Percentiles rank a stretch among this genome's conserved stretches.
Evolutionary conservation across 352 stramenopile genomes (phyloP).

Genomic region (Globisporangium parvum): DNA sequence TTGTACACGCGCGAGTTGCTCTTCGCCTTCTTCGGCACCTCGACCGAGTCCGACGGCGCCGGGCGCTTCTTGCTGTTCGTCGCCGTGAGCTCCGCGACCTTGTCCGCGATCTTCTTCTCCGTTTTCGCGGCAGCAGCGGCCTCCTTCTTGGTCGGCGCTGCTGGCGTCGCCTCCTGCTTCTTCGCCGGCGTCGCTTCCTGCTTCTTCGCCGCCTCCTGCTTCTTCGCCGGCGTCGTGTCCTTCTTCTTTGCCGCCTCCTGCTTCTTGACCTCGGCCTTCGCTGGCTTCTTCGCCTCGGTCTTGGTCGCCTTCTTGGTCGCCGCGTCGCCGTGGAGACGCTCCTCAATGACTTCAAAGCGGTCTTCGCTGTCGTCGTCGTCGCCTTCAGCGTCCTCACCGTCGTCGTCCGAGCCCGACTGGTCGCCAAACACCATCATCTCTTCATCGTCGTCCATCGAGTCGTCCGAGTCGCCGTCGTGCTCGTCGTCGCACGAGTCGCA

Average conservation of each 20-base stretch:
- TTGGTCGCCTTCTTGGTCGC: conserved; percentile 26
- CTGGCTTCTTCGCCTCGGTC: conserved; percentile 14
- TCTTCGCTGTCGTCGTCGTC: conserved; percentile 32
- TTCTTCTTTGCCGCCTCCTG: conserved; percentile 20
- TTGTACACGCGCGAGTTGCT: conserved; percentile 50
- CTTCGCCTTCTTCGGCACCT: conserved; percentile 80
- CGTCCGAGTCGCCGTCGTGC: conserved; percentile 23
- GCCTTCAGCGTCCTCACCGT: conserved; percentile 39
- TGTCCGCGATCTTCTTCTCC: conserved; percentile 44
- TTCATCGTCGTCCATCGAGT: conserved; percentile 37
- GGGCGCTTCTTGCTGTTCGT: conserved; percentile 62
- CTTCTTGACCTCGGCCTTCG: conserved; percentile 26
- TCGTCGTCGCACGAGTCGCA: conserved; percentile 22
- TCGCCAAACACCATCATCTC: conserved; percentile 67
- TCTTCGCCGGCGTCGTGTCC: conserved; percentile 22
- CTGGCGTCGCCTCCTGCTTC: conserved; percentile 30
- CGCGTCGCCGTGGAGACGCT: conserved; percentile 49
- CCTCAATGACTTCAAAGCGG: conserved; percentile 75
- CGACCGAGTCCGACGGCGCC: conserved; percentile 43
- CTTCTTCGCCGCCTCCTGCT: conserved; percentile 13
- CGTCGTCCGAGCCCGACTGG: conserved; percentile 32
- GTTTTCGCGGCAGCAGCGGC: conserved; percentile 32
- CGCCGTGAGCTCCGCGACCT: conserved; percentile 42
- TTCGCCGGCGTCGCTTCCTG: conserved; percentile 22
- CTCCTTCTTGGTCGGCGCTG: conserved; percentile 31